phyloP scores from a whole-genome alignment of 805 yeast species.

The Lachancea waltii region DNA sequence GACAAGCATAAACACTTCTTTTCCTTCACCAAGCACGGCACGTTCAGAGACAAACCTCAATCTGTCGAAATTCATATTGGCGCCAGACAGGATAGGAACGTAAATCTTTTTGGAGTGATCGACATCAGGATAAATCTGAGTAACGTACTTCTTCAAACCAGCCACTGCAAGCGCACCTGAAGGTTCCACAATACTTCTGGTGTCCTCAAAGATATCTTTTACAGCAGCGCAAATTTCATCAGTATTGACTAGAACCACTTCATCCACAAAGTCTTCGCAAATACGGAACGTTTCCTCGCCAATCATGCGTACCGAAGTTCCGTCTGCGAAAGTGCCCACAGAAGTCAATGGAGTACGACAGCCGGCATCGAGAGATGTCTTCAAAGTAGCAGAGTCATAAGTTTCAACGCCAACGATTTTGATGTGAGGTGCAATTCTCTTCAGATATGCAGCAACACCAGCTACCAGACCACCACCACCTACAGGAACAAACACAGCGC shows the following conservation, averaged over 20 bases:
- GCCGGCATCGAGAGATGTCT: slow-evolving; percentile 55
- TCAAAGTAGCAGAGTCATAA: slow-evolving; percentile 88
- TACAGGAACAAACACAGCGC: slow-evolving; percentile 85
- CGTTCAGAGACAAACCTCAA: slow-evolving; percentile 93
- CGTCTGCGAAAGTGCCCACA: slow-evolving; percentile 99
- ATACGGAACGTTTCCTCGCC: slow-evolving; percentile 92
- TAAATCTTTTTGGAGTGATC: slow-evolving; percentile 67
- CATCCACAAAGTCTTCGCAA: slow-evolving; percentile 76
- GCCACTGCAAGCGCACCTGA: slow-evolving; percentile 97
- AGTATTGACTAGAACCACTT: slow-evolving; percentile 74
- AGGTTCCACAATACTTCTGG: slow-evolving; percentile 90
- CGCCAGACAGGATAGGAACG: slow-evolving; percentile 87
- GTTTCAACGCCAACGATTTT: slow-evolving; percentile 96
- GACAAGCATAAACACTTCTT: slow-evolving; percentile 85
- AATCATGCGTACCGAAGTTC: slow-evolving; percentile 86
- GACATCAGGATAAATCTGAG: slow-evolving; percentile 52
- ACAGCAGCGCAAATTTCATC: slow-evolving; percentile 97
- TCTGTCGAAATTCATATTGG: slow-evolving; percentile 97
- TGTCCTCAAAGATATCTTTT: slow-evolving; percentile 93
- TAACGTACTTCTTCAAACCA: slow-evolving; percentile 79
- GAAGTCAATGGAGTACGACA: slow-evolving; percentile 49
- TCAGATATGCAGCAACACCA: slow-evolving; percentile 84
- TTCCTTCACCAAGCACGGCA: slow-evolving; percentile 97
- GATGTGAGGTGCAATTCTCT: slow-evolving; percentile 95
- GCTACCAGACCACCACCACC: slow-evolving; percentile 98